Evolutionary conservation across 202 grass and related monocot genomes (phyloP).

Genomic region (Schoenoplectus triqueter): DNA sequence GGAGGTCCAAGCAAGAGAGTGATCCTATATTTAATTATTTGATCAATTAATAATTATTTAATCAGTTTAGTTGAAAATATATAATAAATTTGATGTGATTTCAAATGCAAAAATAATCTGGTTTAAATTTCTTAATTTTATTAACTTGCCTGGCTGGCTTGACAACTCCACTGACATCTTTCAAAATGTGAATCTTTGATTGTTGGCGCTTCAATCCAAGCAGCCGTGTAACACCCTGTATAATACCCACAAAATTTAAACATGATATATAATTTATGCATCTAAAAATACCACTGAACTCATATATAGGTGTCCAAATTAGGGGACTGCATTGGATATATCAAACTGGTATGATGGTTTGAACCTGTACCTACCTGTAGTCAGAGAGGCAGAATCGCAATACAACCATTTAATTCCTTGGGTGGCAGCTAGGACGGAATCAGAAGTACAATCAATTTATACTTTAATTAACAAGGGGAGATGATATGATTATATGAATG

Average conservation of each 20-base stretch:
- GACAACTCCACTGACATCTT: conserved; percentile 58
- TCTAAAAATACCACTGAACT: background rate
- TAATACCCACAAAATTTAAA: conserved; percentile 18
- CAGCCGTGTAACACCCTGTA: conserved; percentile 44
- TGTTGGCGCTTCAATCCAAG: conserved; percentile 47
- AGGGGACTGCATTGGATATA: background rate
- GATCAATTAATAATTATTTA: conserved; percentile 21
- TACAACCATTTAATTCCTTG: too few species aligned
- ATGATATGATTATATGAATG: too few species aligned
- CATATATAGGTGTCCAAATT: background rate
- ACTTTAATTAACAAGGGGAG: background rate
- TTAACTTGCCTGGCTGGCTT: conserved; percentile 61
- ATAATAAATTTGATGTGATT: background rate
- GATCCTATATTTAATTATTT: conserved; percentile 51
- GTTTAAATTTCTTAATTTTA: background rate
- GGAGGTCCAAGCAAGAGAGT: conserved; percentile 70
- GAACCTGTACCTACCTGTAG: too few species aligned
- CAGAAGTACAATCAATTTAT: too few species aligned
- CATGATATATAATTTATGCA: background rate
- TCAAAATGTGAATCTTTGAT: conserved; percentile 55
- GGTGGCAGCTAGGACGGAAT: too few species aligned
- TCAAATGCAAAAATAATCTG: background rate
- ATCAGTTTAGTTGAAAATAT: too few species aligned
- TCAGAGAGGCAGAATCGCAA: too few species aligned
- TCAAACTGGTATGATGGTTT: background rate